Conservation (phyloP, 148 eudicot species). For the Vaccinium myrtillus region DNA sequence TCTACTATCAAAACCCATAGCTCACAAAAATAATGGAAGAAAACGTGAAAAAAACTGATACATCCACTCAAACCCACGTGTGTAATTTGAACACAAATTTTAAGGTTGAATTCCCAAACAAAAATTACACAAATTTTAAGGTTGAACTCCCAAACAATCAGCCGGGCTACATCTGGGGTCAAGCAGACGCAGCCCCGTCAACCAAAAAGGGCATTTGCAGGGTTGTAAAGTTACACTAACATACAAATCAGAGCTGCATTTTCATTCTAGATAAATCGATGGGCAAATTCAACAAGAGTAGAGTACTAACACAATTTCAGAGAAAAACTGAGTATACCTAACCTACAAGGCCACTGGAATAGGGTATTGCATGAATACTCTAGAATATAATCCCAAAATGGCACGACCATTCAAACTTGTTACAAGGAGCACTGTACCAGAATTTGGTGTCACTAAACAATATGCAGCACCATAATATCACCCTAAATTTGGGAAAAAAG, state of each 20-base stretch:
- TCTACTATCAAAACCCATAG: background rate
- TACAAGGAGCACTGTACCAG: background rate
- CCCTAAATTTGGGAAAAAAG: background rate
- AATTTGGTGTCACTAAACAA: background rate
- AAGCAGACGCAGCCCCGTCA: background rate
- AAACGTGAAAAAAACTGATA: background rate
- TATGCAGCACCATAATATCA: background rate
- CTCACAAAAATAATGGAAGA: background rate
- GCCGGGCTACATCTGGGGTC: background rate
- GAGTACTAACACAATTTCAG: background rate
- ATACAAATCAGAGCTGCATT: conserved; percentile 11
- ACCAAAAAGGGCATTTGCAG: background rate
- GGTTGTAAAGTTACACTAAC: background rate
- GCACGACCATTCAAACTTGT: background rate
- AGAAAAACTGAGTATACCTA: background rate
- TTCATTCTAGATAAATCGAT: background rate
- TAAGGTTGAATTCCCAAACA: background rate
- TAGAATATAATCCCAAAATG: background rate
- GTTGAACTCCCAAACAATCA: background rate
- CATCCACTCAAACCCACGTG: background rate
- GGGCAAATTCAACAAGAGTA: background rate
- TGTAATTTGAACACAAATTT: background rate
- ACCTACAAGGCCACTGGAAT: background rate
- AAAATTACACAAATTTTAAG: background rate
- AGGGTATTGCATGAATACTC: background rate